These are phyloP conservation scores for Brassica carinata DNA, from an alignment of 345 rosid genomes.

Conservation along the genomic window DNA sequence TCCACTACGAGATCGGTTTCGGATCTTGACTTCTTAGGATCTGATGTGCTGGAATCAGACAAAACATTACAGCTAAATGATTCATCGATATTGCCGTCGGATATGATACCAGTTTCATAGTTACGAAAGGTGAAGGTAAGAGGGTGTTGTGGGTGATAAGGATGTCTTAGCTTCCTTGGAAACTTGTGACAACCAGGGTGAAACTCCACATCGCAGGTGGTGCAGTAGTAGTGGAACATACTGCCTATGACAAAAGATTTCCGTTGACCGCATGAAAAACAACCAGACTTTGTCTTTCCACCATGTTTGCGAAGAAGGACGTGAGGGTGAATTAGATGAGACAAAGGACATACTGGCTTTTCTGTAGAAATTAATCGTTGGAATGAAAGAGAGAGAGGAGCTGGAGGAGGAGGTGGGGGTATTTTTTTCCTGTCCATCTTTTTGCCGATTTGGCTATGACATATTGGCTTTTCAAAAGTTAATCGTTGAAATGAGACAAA, in stretches of 20 bases:
- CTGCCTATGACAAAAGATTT: neutral
- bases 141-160: constrained; percentile 18
- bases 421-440: too few relatives aligned
- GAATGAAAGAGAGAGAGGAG: too few relatives aligned
- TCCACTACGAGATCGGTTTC: neutral
- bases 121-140: neutral
- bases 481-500: too few relatives aligned
- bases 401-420: too few relatives aligned
- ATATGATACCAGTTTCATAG: neutral
- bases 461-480: too few relatives aligned
- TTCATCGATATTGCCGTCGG: neutral
- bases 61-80: neutral
- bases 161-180: constrained; percentile 5
- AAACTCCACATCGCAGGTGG: neutral
- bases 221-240: neutral
- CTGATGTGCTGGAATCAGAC: neutral
- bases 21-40: neutral
- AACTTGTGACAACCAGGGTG: neutral
- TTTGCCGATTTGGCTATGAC: too few relatives aligned
- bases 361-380: too few relatives aligned
- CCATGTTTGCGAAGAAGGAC: neutral
- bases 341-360: neutral
- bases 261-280: neutral
- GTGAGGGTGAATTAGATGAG: neutral
- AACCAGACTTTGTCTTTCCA: neutral